A percentile compares a stretch with the other conserved stretches of the same genome.
Conservation (phyloP, 208 protist genomes). For the Wallacemonas sp. region DNA sequence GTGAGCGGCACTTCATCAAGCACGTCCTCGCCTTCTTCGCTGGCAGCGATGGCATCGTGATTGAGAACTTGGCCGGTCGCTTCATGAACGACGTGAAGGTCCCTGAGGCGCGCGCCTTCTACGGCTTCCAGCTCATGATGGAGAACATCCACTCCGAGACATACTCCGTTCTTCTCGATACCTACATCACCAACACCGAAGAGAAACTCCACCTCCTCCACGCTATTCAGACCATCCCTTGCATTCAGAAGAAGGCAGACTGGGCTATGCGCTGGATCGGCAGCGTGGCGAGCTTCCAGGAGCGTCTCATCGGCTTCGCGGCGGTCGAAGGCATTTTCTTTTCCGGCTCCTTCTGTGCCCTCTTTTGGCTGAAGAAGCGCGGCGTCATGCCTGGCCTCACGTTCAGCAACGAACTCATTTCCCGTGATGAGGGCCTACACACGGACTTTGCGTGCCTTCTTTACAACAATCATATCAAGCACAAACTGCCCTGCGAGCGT, state of each 20-base stretch:
- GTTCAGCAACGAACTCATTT: constrained; percentile 99
- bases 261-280: constrained; percentile 96
- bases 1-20: constrained; percentile 98
- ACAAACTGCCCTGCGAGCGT: constrained; percentile 86
- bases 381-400: constrained; percentile 99
- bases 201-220: constrained; percentile 27
- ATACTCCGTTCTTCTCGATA: constrained; percentile 94
- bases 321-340: constrained; percentile 99
- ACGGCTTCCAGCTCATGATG: constrained; percentile 99
- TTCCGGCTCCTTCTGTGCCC: constrained; percentile 97
- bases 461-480: constrained; percentile 92
- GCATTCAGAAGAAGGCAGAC: constrained; percentile 97
- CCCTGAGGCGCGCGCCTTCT: constrained; percentile 98
- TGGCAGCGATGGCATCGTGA: constrained; percentile 98
- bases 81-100: constrained; percentile 98
- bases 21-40: constrained; percentile 99
- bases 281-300: constrained; percentile 85
- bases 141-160: constrained; percentile 99
- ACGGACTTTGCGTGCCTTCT: constrained; percentile 99
- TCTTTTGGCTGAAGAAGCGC: constrained; percentile 99
- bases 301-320: constrained; percentile 98
- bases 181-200: constrained; percentile 95
- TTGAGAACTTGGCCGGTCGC: constrained; percentile 96
- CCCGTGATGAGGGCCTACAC: constrained; percentile 98
- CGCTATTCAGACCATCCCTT: not conserved